A percentile compares a stretch with the other conserved stretches of the same genome.
These are phyloP conservation scores for Coemansia sp. DNA, from an alignment of 192 early-diverging fungal species.

Conservation along the genomic window DNA sequence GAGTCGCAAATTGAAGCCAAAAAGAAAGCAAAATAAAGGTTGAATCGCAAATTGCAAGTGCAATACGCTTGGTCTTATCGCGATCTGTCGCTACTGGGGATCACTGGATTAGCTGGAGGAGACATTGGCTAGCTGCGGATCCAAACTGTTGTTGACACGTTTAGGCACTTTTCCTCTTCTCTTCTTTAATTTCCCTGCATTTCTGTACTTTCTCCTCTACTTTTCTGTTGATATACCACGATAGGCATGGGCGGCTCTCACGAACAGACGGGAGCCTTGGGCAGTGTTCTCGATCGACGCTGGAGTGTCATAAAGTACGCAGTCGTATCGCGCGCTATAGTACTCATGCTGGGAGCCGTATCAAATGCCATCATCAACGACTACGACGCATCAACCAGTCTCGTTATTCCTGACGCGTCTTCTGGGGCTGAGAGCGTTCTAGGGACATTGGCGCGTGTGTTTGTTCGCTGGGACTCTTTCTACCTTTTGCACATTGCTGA, in stretches of 20 bases:
- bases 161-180: background rate
- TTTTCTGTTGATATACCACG: background rate
- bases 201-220: background rate
- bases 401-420: constrained; percentile 11
- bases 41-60: background rate
- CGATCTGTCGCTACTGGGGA: background rate
- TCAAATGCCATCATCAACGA: constrained; percentile 58
- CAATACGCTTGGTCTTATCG: background rate
- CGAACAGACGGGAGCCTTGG: background rate
- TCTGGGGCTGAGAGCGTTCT: background rate
- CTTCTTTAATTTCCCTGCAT: background rate
- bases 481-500: constrained; percentile 82
- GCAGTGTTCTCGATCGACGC: constrained; percentile 15
- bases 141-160: no score
- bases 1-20: background rate
- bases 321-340: constrained; percentile 49
- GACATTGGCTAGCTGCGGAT: no score
- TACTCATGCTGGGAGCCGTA: constrained; percentile 50
- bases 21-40: background rate
- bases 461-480: constrained; percentile 87
- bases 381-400: constrained; percentile 61
- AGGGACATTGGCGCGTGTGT: constrained; percentile 44
- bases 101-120: background rate
- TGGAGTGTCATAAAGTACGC: constrained; percentile 54
- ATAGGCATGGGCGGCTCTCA: background rate